Base-by-base conservation (phyloP, 2,329 filamentous ascomycete genomes). In the Mycocentrospora acerina region DNA sequence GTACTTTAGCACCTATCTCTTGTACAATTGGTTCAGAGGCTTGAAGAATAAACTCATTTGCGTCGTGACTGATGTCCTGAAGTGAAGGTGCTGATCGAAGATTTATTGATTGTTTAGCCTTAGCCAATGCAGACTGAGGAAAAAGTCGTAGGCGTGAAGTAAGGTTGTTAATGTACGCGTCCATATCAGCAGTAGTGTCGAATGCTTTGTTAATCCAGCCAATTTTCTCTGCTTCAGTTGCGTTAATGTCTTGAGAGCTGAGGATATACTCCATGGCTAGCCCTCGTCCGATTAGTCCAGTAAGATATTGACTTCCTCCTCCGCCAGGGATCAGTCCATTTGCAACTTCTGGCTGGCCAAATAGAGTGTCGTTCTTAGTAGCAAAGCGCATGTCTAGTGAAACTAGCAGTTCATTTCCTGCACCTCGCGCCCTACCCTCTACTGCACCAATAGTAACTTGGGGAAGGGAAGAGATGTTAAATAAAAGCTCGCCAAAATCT, bases 151-250 rank as follows among this genome's bases (percentile, higher is more conserved):
- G n/a, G 13, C 25, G 11, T 7, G 31, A 30, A 12, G 24, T 13
- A 12, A 40, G 18, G 8, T 35, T 19, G 9, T 40, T 32, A 26
- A 40, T 35, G 30, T 40, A 35, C 8, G 25, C 31, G n/a, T 35
- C 14, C 37, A 35, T 40, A 7, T 40, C 18, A 11, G 11, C 12
- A 11, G 24, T 19, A 12, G n/a, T 29, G 13, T 40, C 37, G 18
- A 40, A 40, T 25, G 37, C 37, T 26, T 40, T 40, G 31, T 40
- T 40, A 12, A 40, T 40, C 37, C 37, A 40, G 9, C 37, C 37
- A 11, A 40, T 35, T n/a, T 26, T 16, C 25, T 40, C 37, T 11
- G 37, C 37, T 18, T 40, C 37, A 9, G 29, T 15, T 1, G 37
- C 37, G 3, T 17, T 8, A 16, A 40, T 18, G 19, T 40, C 37